These are phyloP conservation scores for Suillus tomentosus DNA, from an alignment of 768 basidiomycete genomes.

Conservation along the genomic window DNA sequence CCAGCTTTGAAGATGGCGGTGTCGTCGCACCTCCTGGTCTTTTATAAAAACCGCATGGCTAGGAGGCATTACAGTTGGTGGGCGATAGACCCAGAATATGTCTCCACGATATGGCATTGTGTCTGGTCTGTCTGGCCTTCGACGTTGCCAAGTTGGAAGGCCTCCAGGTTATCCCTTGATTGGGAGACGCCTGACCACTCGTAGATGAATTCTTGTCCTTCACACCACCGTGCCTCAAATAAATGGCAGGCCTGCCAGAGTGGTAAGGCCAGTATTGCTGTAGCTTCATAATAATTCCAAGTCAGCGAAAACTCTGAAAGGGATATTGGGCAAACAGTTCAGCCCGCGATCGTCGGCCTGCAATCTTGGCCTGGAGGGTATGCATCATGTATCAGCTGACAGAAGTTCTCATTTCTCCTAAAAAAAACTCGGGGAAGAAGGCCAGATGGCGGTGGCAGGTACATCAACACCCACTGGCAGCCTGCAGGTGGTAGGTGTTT, in stretches of 20 bases:
- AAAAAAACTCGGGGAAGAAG: not conserved
- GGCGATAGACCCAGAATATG: not conserved
- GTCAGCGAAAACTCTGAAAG: not conserved
- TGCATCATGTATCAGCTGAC: not conserved
- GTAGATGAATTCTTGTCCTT: not conserved
- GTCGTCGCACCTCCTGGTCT: too few species aligned
- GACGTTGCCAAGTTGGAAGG: not conserved
- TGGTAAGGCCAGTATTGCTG: not conserved
- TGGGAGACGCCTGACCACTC: not conserved
- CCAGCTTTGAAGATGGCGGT: not conserved
- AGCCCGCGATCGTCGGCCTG: not conserved
- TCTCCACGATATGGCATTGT: not conserved
- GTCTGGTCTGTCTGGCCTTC: not conserved
- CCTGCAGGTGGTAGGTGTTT: not conserved
- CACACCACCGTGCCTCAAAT: not conserved
- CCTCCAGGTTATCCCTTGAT: not conserved
- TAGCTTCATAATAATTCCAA: too few species aligned
- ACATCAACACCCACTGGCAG: not conserved
- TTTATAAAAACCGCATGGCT: not conserved
- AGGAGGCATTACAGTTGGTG: not conserved
- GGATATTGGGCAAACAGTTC: too few species aligned
- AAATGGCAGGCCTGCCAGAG: not conserved
- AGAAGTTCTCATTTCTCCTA: not conserved
- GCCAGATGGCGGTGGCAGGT: conserved; percentile 2
- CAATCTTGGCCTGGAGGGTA: not conserved